Conservation (phyloP, 2,329 filamentous ascomycete species). For the Colletotrichum trifolii region DNA sequence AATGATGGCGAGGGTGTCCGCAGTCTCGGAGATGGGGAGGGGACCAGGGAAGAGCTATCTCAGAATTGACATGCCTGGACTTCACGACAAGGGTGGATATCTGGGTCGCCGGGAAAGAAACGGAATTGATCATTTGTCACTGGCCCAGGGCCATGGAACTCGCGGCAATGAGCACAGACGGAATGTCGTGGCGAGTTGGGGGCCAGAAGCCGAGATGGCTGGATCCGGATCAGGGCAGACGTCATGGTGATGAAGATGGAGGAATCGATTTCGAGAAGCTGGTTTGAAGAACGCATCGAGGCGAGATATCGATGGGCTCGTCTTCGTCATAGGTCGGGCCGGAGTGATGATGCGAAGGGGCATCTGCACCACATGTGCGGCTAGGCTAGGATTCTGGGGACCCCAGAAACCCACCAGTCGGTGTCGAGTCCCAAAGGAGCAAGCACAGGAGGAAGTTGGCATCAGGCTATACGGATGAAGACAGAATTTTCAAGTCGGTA, state of each 20-base stretch:
- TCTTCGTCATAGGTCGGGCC: slow-evolving; percentile 3
- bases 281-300: slow-evolving; percentile 1
- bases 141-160: slow-evolving; percentile 1
- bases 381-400: slow-evolving; percentile 29
- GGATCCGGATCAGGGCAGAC: not conserved
- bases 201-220: slow-evolving; percentile 1
- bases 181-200: slow-evolving; percentile 8
- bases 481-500: slow-evolving; percentile 11
- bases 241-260: slow-evolving; percentile 14
- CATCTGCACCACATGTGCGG: slow-evolving; percentile 15
- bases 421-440: slow-evolving; percentile 14
- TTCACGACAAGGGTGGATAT: slow-evolving; percentile 3
- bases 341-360: slow-evolving; percentile 14
- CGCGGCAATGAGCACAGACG: slow-evolving; percentile 11
- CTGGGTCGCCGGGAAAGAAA: slow-evolving; percentile 4
- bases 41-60: slow-evolving; percentile 7
- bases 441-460: slow-evolving; percentile 9
- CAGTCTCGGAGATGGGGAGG: slow-evolving; percentile 15
- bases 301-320: slow-evolving; percentile 2
- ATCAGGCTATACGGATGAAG: slow-evolving; percentile 27
- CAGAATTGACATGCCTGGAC: slow-evolving; percentile 3
- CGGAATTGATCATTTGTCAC: slow-evolving; percentile 3
- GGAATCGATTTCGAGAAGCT: not conserved
- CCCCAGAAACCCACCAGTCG: slow-evolving; percentile 34
- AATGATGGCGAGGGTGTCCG: not conserved